Base-by-base conservation (phyloP, 768 basidiomycete genomes). In the Tulasnella calospora region DNA sequence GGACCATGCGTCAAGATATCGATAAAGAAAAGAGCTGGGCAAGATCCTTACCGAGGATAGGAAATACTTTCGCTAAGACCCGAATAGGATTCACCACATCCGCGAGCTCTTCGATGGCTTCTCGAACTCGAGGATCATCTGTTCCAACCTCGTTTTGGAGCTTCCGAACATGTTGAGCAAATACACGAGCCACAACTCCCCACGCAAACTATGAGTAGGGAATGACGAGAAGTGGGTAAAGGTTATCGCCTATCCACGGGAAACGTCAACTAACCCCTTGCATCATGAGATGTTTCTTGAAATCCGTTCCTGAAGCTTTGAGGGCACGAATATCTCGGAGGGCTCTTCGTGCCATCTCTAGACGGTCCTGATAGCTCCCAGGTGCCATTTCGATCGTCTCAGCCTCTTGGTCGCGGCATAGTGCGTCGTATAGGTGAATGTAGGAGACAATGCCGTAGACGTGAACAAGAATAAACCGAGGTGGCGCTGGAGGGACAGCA, bases 101-200 rank as follows among this genome's bases (percentile, higher is more conserved):
- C 71, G 71, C 44, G 23, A 78, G 55, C 21, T 78, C 77, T 71
- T 73, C 40, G 13, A 40, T 71, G 19, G 77, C 77, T 41, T 71
- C 77, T n/a, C 17, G n/a, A 17, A 78, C 27, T 19, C 12, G 38
- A 19, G 69, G 69, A 46, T 78, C 77, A n/a, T 78, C 71, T 44
- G 38, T 17, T 17, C 33, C 27, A 44, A 51, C 38, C 44, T 71
- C 44, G 27, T 71, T 73, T 33, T n/a, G 35, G n/a, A 71, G 77
- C 23, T 71, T 71, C 17, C 77, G 19, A n/a, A 78, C 69, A 44
- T 78, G 77, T 23, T 78, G 77, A 40, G 77, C 77, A 47, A 78
- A 73, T 30, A 78, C 69, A n/a, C 70, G 77, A n/a, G 77, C 77
- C 36, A 78, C 77, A 44, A 57, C 69, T 73, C 77, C 69, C 77